Evolutionary conservation across 2,329 filamentous ascomycete genomes (phyloP).

Genomic region (Dactylella cylindrospora): DNA sequence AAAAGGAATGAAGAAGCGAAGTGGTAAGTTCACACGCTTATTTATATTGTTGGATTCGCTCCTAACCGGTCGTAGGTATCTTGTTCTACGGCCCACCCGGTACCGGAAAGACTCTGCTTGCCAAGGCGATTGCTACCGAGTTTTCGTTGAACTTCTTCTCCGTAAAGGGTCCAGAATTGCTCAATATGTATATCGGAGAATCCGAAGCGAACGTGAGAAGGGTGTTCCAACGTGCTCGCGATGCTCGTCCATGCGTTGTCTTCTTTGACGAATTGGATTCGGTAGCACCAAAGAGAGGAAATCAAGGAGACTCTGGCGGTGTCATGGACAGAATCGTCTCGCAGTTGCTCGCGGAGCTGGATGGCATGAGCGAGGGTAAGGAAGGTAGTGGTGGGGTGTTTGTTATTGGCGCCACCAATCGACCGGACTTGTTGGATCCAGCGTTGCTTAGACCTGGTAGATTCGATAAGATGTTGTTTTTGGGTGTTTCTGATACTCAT

Average conservation of each 20-base stretch:
- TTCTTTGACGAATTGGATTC: constrained; percentile 94
- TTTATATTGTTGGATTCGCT: neutral
- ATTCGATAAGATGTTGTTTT: constrained; percentile 98
- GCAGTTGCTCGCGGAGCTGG: constrained; percentile 88
- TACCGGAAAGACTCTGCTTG: constrained; percentile 87
- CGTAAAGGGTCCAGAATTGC: constrained; percentile 84
- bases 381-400: constrained; percentile 82
- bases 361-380: constrained; percentile 94
- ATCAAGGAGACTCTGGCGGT: constrained; percentile 93
- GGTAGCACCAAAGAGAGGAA: constrained; percentile 92
- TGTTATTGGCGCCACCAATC: constrained; percentile 93
- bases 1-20: constrained; percentile 97
- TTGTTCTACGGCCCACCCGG: constrained; percentile 89
- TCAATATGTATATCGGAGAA: constrained; percentile 96
- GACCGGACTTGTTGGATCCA: constrained; percentile 88
- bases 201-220: constrained; percentile 88
- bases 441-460: constrained; percentile 84
- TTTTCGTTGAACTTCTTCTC: constrained; percentile 94
- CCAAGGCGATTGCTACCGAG: constrained; percentile 89
- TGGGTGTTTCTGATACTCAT: constrained; percentile 94
- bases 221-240: constrained; percentile 82
- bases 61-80: constrained; percentile 55
- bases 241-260: constrained; percentile 83
- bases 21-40: constrained; percentile 57
- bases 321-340: constrained; percentile 98